Base-by-base conservation (phyloP, 2,329 filamentous ascomycete genomes). In the Ascochyta clinopodiicola region DNA sequence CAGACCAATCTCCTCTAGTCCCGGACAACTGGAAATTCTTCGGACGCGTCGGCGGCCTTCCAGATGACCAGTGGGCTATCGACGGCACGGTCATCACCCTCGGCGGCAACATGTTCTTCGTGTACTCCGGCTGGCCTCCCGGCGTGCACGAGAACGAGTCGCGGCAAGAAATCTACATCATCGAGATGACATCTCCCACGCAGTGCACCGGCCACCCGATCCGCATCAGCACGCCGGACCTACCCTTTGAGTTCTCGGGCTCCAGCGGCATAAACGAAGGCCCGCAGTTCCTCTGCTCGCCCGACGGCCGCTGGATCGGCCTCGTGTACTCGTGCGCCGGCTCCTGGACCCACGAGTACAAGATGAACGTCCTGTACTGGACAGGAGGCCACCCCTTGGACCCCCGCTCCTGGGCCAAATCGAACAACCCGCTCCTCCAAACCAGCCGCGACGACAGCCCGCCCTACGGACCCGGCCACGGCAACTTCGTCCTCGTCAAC, bases 271-370 rank as follows among this genome's bases (percentile, higher is more conserved):
- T 81, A 59, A 80, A 80, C 56, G 79, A 81, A 58, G 79, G 77
- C 0, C 77, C 77, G 17, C 77, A 79, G 54, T 70, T 71, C 25
- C 57, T 79, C 1, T 66, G 61, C 42, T 67, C 66, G 1, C 75
- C 74, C 0, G 71, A 78, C 47, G 69, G 67, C 0, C 53, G 63
- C 1, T 81, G 79, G 78, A 64, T 60, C 13, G 79, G 79, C 1
- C 59, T 81, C n/a, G 78, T 75, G n/a, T 81, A 80, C 54, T 77
- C 73, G 5, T 80, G 78, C 57, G 77, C 77, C 0, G 79, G 78
- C 1, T 75, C 69, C 56, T 81, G 79, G 79, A 81, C 79, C 1
- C 74, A 75, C 42, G 74, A 80, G 51, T 81, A 81, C 66, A 81
- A 81, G 59, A 79, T 81, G 76, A 76, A 75, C n/a, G 72, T 77